phyloP scores from a whole-genome alignment of 2,329 filamentous ascomycete species.

The Amauroascus verrucosus region DNA sequence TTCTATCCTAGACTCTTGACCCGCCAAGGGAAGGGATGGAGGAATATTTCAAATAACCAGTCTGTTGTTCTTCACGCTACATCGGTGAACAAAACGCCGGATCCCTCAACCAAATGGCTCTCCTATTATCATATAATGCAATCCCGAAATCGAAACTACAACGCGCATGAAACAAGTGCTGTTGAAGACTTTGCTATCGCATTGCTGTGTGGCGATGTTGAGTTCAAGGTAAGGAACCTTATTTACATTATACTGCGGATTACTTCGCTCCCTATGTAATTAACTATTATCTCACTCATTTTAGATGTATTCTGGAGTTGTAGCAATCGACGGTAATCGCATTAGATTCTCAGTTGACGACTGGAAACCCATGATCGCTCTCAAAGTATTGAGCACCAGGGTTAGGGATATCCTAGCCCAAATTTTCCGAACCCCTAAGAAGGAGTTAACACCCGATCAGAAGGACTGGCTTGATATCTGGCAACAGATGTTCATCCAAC shows the following conservation, averaged over 20 bases:
- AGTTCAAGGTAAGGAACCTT: constrained; percentile 57
- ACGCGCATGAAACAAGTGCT: constrained; percentile 78
- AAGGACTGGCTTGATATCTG: constrained; percentile 65
- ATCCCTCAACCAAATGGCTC: constrained; percentile 58
- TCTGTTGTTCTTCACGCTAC: constrained; percentile 75
- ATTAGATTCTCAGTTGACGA: constrained; percentile 72
- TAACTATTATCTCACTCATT: neutral
- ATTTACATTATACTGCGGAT: neutral
- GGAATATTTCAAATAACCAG: constrained; percentile 90
- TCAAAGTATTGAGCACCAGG: constrained; percentile 66
- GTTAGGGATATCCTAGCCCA: constrained; percentile 65
- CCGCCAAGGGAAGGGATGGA: constrained; percentile 74
- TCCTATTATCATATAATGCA: constrained; percentile 98
- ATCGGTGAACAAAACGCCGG: constrained; percentile 66
- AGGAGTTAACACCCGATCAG: constrained; percentile 48
- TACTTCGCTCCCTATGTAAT: neutral
- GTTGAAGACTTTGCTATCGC: constrained; percentile 74
- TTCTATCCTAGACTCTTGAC: constrained; percentile 91
- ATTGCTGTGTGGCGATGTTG: constrained; percentile 76
- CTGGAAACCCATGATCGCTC: constrained; percentile 83
- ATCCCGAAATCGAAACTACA: constrained; percentile 64
- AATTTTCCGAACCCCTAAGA: constrained; percentile 47
- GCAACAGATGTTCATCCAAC: constrained; percentile 53
- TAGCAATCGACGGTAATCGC: constrained; percentile 78
- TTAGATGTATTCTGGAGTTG: constrained; percentile 51